These are phyloP conservation scores for Phytophthora macrochlamydospora DNA, from an alignment of 352 stramenopile species.

Conservation along the genomic window DNA sequence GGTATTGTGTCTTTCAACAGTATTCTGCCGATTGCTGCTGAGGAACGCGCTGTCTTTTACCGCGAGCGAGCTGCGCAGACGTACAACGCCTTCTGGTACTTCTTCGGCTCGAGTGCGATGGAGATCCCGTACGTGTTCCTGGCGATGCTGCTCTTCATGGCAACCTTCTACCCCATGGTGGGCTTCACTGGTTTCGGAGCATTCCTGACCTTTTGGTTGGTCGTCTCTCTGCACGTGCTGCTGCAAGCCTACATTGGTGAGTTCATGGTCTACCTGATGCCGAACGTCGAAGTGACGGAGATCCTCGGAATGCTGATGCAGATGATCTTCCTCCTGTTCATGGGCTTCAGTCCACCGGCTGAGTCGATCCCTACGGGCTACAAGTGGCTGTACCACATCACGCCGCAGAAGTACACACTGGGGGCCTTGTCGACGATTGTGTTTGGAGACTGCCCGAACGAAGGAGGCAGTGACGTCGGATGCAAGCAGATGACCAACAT, in stretches of 20 bases:
- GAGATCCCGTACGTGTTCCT: conserved; percentile 21
- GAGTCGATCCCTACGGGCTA: conserved; percentile 19
- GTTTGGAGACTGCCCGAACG: conserved; percentile 35
- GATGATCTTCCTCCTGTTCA: conserved; percentile 36
- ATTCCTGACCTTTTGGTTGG: conserved; percentile 35
- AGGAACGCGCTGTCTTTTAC: background rate
- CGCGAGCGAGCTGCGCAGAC: background rate
- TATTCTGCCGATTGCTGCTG: background rate
- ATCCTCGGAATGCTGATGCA: conserved; percentile 34
- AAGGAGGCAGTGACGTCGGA: conserved; percentile 10
- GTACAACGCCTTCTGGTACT: conserved; percentile 2
- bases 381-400: conserved; percentile 28
- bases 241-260: conserved; percentile 34
- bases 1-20: background rate
- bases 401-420: conserved; percentile 31
- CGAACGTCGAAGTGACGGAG: conserved; percentile 25
- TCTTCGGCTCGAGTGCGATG: background rate
- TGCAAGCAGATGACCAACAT: conserved; percentile 17
- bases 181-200: conserved; percentile 4
- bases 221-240: conserved; percentile 23
- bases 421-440: conserved; percentile 27
- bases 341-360: conserved; percentile 41
- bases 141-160: conserved; percentile 12
- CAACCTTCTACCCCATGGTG: conserved; percentile 30
- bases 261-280: conserved; percentile 35